Conservation (phyloP, 225 moss, liverwort and hornwort species). For the Pseudisothecium myosuroides region DNA sequence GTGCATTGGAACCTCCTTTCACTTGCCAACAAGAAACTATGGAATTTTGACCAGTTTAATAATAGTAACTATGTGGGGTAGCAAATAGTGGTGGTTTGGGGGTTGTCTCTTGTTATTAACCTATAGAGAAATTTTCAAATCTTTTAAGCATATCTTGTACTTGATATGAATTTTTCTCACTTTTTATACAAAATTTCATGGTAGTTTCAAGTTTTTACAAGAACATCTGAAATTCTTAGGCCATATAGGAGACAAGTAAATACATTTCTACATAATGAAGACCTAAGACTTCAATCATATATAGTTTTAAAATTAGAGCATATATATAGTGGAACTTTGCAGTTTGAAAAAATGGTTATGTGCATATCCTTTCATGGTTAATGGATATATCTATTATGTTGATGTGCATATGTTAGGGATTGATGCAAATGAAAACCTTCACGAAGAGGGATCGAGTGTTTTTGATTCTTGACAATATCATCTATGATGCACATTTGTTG, state of each 20-base stretch:
- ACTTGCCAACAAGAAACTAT: neutral
- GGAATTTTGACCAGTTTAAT: neutral
- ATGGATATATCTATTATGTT: neutral
- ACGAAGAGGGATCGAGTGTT: neutral
- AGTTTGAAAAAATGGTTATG: no score
- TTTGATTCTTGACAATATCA: neutral
- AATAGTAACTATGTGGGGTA: neutral
- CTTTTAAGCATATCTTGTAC: neutral
- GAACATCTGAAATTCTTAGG: neutral
- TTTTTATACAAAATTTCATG: neutral
- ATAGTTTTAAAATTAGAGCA: fast-evolving
- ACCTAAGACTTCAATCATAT: fast-evolving
- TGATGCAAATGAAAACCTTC: neutral
- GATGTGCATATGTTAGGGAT: neutral
- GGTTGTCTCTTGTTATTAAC: fast-evolving
- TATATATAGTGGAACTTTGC: no score
- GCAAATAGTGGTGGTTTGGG: neutral
- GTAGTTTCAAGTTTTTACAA: fast-evolving
- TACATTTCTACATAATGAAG: fast-evolving
- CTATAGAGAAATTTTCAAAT: fast-evolving
- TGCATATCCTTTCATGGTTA: neutral
- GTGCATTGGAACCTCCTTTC: neutral
- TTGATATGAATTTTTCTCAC: neutral
- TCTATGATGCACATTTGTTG: neutral
- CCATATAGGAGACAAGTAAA: fast-evolving